These are phyloP conservation scores for Colletotrichum phormii DNA, from an alignment of 2,329 filamentous ascomycete species.

Conservation along the genomic window DNA sequence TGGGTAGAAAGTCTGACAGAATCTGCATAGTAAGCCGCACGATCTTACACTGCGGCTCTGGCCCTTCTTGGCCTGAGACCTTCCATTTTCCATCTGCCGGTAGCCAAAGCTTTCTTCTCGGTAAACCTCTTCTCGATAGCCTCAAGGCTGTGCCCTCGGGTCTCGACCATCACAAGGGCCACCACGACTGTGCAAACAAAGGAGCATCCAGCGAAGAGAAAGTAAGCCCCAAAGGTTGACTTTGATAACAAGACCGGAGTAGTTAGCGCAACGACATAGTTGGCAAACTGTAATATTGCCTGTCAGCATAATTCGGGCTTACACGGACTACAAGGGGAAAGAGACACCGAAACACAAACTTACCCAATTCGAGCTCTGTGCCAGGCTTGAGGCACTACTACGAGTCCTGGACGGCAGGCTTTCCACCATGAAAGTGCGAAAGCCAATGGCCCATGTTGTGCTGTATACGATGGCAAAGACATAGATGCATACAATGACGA, in stretches of 20 bases:
- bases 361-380: slow-evolving; percentile 65
- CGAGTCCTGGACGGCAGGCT: slow-evolving; percentile 66
- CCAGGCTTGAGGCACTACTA: slow-evolving; percentile 64
- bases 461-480: slow-evolving; percentile 59
- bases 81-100: not conserved
- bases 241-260: slow-evolving; percentile 54
- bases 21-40: not conserved
- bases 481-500: slow-evolving; percentile 63
- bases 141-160: slow-evolving; percentile 53
- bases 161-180: slow-evolving; percentile 56
- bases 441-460: slow-evolving; percentile 63
- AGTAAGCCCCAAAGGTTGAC: slow-evolving; percentile 56
- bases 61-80: slow-evolving; percentile 2
- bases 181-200: slow-evolving; percentile 50
- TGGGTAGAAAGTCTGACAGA: too few species aligned
- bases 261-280: slow-evolving; percentile 58
- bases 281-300: slow-evolving; percentile 47
- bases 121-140: slow-evolving; percentile 48
- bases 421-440: slow-evolving; percentile 64
- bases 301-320: not conserved
- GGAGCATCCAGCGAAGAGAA: slow-evolving; percentile 56
- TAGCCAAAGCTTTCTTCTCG: not conserved
- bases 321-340: not conserved
- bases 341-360: slow-evolving; percentile 17
- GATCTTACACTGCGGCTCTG: not conserved